These are phyloP conservation scores for Lanmaoa rubissima DNA, from an alignment of 768 basidiomycete genomes.

Conservation along the genomic window DNA sequence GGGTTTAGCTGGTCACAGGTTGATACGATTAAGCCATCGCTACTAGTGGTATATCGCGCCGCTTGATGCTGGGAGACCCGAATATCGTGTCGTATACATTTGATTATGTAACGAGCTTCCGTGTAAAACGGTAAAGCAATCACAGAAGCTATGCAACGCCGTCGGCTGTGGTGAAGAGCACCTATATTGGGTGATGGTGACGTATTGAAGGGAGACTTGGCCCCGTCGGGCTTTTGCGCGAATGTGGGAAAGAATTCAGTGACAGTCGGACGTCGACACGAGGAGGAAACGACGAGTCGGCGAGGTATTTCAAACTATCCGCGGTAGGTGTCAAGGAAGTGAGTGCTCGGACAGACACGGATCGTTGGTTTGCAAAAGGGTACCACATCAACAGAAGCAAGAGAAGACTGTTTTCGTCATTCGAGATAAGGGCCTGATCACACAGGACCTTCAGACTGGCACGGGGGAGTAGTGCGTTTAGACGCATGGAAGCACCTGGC, in stretches of 20 bases:
- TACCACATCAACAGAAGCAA: background rate
- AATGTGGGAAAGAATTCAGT: background rate
- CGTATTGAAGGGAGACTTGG: background rate
- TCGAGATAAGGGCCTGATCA: background rate
- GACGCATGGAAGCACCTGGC: background rate
- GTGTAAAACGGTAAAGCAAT: background rate
- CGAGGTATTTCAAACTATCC: too few relatives aligned
- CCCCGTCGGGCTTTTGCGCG: background rate
- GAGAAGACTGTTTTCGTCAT: background rate
- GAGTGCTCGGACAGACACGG: too few relatives aligned
- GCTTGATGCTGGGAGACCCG: background rate
- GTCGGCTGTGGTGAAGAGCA: background rate
- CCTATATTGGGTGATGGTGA: conserved; percentile 5
- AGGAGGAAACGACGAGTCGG: too few relatives aligned
- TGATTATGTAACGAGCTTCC: background rate
- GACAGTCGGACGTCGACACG: too few relatives aligned
- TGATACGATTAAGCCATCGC: background rate
- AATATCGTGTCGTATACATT: background rate
- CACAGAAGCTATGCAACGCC: background rate
- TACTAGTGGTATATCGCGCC: too few relatives aligned
- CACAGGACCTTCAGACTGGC: too few relatives aligned
- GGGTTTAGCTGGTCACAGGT: background rate
- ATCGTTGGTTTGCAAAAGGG: background rate
- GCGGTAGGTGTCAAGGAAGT: too few relatives aligned
- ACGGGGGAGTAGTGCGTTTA: background rate